These are phyloP conservation scores for Boeremia lycopersici DNA, from an alignment of 2,329 filamentous ascomycete species.

Conservation along the genomic window DNA sequence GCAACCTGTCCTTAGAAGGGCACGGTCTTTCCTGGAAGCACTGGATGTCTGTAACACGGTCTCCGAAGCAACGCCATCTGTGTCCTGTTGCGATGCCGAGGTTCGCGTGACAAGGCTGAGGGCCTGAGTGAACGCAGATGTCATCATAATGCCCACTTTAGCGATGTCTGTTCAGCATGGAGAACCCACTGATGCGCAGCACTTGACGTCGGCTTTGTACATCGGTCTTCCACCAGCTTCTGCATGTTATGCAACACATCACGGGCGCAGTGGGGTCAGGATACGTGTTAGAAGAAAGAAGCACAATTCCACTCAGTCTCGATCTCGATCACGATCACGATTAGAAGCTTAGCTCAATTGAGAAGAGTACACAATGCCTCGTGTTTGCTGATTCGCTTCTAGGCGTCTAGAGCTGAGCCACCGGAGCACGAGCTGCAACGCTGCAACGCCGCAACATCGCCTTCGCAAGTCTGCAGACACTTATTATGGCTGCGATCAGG, in stretches of 20 bases:
- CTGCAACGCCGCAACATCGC: not conserved
- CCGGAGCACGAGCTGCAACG: conserved; percentile 5
- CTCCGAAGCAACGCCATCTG: not conserved
- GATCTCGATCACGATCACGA: conserved; percentile 12
- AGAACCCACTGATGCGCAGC: conserved; percentile 11
- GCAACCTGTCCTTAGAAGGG: not conserved
- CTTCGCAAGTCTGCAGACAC: not conserved
- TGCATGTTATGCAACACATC: conserved; percentile 8
- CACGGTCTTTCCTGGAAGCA: not conserved
- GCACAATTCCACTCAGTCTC: conserved; percentile 4
- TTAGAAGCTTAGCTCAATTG: conserved; percentile 12
- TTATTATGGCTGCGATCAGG: not conserved
- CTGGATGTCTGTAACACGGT: not conserved
- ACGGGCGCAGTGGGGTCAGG: conserved; percentile 8
- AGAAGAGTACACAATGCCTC: conserved; percentile 8
- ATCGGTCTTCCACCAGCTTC: conserved; percentile 7
- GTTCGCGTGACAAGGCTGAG: not conserved
- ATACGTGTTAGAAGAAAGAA: conserved; percentile 4
- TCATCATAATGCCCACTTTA: conserved; percentile 5
- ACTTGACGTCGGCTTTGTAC: conserved; percentile 14
- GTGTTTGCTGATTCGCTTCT: conserved; percentile 12
- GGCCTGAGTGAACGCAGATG: not conserved
- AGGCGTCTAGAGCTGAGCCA: conserved; percentile 14
- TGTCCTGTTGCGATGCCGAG: not conserved
- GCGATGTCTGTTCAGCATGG: not conserved